Percentiles rank a stretch among this genome's conserved stretches.
Conservation (phyloP, 2,329 filamentous ascomycete genomes). For the Pyrenophora teres region DNA sequence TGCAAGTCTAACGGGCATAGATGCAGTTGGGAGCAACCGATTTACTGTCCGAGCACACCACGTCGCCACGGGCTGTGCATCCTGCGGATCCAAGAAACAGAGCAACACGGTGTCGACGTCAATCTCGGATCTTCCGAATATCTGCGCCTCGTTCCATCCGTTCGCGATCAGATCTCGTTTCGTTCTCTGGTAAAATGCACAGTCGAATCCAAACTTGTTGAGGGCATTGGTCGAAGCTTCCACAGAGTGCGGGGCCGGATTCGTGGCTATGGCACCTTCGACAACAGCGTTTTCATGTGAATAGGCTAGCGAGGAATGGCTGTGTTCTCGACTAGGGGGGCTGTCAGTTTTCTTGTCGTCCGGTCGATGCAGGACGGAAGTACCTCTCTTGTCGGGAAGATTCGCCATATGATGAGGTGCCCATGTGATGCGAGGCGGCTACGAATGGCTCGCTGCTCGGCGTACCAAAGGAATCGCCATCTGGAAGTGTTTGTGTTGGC, state of each 20-base stretch:
- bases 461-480: slow-evolving; percentile 35
- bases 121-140: slow-evolving; percentile 41
- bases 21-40: slow-evolving; percentile 32
- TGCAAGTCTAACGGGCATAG: slow-evolving; percentile 38
- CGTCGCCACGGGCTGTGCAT: slow-evolving; percentile 39
- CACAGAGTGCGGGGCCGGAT: slow-evolving; percentile 22
- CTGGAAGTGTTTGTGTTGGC: slow-evolving; percentile 23
- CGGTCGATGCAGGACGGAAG: slow-evolving; percentile 7
- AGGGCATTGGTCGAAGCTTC: slow-evolving; percentile 25
- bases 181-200: slow-evolving; percentile 38
- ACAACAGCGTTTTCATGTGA: slow-evolving; percentile 24
- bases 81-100: slow-evolving; percentile 41
- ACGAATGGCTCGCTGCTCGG: slow-evolving; percentile 34
- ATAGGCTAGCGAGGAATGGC: slow-evolving; percentile 36
- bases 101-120: slow-evolving; percentile 44
- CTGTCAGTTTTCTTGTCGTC: slow-evolving; percentile 23
- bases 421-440: slow-evolving; percentile 28
- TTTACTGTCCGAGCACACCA: slow-evolving; percentile 42
- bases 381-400: slow-evolving; percentile 44
- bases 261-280: slow-evolving; percentile 27
- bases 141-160: slow-evolving; percentile 39
- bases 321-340: slow-evolving; percentile 38
- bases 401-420: slow-evolving; percentile 39
- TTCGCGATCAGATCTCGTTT: slow-evolving; percentile 41
- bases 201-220: slow-evolving; percentile 44